Conservation (phyloP, 768 basidiomycete genomes). For the Lactarius pseudohatsudake region DNA sequence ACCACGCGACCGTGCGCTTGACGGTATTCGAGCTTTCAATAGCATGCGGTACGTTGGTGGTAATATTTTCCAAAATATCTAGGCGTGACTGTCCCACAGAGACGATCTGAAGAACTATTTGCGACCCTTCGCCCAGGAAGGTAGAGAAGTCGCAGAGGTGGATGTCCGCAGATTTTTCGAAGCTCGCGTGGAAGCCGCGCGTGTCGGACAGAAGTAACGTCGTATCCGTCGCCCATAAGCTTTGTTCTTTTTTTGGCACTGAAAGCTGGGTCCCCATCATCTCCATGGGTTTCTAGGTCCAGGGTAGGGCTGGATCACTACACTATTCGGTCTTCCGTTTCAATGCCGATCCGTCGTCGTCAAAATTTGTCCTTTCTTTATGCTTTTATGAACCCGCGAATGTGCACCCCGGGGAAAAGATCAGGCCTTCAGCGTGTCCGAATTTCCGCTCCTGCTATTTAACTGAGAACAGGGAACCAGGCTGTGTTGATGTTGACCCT, state of each 20-base stretch:
- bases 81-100: constrained; percentile 38
- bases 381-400: background rate
- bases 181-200: constrained; percentile 10
- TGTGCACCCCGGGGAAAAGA: background rate
- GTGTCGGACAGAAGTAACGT: constrained; percentile 9
- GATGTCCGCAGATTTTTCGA: constrained; percentile 27
- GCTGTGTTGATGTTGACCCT: too few relatives aligned
- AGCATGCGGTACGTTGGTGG: constrained; percentile 62
- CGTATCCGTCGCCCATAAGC: background rate
- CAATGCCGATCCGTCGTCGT: background rate
- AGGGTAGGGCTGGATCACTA: background rate
- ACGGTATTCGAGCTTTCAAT: constrained; percentile 84
- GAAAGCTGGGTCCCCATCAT: too few relatives aligned
- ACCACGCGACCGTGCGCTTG: constrained; percentile 78
- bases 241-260: background rate
- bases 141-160: constrained; percentile 23
- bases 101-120: constrained; percentile 45
- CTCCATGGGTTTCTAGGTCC: background rate
- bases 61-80: background rate
- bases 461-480: background rate
- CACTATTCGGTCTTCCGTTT: background rate
- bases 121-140: constrained; percentile 25
- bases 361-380: background rate
- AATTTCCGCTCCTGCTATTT: background rate
- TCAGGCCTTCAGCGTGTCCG: background rate